These are phyloP conservation scores for Monosiga brevicollis DNA, from an alignment of 78 protist genomes.

Conservation along the genomic window DNA sequence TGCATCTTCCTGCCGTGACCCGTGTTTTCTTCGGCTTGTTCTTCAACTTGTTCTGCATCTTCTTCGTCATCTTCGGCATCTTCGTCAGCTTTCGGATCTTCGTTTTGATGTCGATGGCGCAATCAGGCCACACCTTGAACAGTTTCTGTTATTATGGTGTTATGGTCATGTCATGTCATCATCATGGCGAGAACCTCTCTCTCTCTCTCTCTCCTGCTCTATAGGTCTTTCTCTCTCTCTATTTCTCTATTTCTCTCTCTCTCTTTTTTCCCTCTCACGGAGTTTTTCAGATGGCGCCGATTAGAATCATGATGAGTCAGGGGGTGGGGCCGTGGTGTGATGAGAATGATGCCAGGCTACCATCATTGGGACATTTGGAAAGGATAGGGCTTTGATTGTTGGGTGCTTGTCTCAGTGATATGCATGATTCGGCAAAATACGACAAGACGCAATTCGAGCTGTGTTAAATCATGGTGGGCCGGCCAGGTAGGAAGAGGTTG, in stretches of 20 bases:
- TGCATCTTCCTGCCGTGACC: neutral
- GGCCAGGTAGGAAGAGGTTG: neutral
- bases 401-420: neutral
- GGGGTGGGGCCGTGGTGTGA: neutral
- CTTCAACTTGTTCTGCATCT: neutral
- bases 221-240: neutral
- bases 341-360: neutral
- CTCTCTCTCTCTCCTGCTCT: neutral
- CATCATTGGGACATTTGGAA: neutral
- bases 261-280: neutral
- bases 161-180: neutral
- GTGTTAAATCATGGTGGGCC: neutral
- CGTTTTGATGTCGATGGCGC: too few species aligned
- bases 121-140: too few species aligned
- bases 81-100: too few species aligned
- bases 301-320: too few species aligned
- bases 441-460: neutral
- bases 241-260: neutral
- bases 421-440: neutral
- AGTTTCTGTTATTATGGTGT: neutral
- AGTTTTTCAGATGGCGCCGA: neutral
- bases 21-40: neutral
- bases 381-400: neutral
- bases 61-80: too few species aligned
- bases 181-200: neutral